phyloP scores from a whole-genome alignment of 208 protist genomes.

The Acanthamoeba healyi region DNA sequence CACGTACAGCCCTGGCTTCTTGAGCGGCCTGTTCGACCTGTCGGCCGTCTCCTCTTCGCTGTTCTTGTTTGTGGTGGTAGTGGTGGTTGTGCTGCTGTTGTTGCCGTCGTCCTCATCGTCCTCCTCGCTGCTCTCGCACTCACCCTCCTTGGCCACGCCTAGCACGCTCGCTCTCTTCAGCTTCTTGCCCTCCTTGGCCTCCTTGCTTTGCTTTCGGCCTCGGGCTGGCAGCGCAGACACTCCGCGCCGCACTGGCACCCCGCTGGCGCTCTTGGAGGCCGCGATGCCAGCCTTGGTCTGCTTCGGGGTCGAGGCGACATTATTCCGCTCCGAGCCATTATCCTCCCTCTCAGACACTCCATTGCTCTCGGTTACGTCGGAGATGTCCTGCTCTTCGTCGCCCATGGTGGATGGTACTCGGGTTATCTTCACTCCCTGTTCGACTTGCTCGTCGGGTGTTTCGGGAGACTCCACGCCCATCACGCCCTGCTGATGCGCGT shows the following conservation, averaged over 20 bases:
- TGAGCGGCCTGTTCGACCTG: not conserved
- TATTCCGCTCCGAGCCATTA: not conserved
- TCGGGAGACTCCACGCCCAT: too few relatives aligned
- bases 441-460: not conserved
- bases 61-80: not conserved
- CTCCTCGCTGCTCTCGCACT: not conserved
- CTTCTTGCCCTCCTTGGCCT: not conserved
- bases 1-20: slow-evolving; percentile 4
- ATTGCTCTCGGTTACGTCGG: slow-evolving; percentile 16
- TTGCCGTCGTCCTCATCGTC: not conserved
- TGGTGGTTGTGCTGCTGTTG: not conserved
- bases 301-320: not conserved
- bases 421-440: not conserved
- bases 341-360: not conserved
- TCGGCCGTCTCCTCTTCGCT: not conserved
- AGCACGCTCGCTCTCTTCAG: slow-evolving; percentile 22
- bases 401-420: not conserved
- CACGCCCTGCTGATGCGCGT: too few relatives aligned
- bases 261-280: not conserved
- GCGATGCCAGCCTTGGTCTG: not conserved
- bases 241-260: not conserved
- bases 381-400: slow-evolving; percentile 40
- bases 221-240: not conserved
- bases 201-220: not conserved
- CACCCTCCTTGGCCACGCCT: not conserved